These are phyloP conservation scores for Cercophora sp. DNA, from an alignment of 495 filamentous ascomycete genomes.

Conservation along the genomic window DNA sequence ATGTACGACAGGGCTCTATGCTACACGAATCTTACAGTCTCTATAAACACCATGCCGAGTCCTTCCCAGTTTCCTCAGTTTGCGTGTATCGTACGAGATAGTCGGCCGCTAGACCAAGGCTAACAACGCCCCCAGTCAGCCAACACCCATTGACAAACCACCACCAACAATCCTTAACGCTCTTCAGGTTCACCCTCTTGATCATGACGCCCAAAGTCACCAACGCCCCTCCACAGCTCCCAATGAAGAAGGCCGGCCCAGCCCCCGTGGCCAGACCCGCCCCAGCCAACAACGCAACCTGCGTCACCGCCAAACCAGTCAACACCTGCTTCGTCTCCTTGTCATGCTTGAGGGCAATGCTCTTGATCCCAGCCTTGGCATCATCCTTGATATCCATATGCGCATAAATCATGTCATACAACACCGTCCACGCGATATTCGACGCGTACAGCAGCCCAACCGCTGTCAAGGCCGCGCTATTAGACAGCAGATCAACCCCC, in stretches of 20 bases:
- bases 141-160: slow-evolving; percentile 76
- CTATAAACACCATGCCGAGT: slow-evolving; percentile 18
- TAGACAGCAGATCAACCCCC: slow-evolving; percentile 71
- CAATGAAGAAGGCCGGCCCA: slow-evolving; percentile 79
- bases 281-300: slow-evolving; percentile 73
- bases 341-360: slow-evolving; percentile 86
- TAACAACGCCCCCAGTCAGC: slow-evolving; percentile 53
- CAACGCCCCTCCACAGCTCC: slow-evolving; percentile 79
- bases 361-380: slow-evolving; percentile 88
- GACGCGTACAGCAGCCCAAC: slow-evolving; percentile 76
- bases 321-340: slow-evolving; percentile 83
- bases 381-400: slow-evolving; percentile 98
- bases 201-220: slow-evolving; percentile 82
- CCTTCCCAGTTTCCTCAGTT: slow-evolving; percentile 16
- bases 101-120: slow-evolving; percentile 46
- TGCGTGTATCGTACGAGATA: slow-evolving; percentile 43
- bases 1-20: slow-evolving; percentile 15
- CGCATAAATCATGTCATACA: slow-evolving; percentile 99
- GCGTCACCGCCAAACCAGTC: slow-evolving; percentile 65
- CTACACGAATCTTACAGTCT: slow-evolving; percentile 16
- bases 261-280: slow-evolving; percentile 71
- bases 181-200: slow-evolving; percentile 77
- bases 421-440: slow-evolving; percentile 87
- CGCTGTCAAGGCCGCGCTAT: slow-evolving; percentile 59
- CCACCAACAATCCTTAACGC: slow-evolving; percentile 87